Percentiles rank a stretch among this genome's conserved stretches.
These are phyloP conservation scores for Tetracladium maxilliforme DNA, from an alignment of 2,329 filamentous ascomycete genomes.

Conservation along the genomic window DNA sequence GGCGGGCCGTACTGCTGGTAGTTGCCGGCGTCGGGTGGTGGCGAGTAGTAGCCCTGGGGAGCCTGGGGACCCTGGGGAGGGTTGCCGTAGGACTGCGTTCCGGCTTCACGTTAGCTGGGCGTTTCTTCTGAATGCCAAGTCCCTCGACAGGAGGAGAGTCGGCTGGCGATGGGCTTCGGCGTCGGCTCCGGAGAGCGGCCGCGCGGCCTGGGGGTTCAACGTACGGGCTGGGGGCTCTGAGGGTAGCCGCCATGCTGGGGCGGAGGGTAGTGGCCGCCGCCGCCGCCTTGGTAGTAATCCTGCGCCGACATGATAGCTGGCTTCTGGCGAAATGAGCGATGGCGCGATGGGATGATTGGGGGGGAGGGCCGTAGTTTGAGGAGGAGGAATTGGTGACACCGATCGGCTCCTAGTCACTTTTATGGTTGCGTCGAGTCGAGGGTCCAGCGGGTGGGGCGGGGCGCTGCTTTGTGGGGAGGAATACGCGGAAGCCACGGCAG, in stretches of 20 bases:
- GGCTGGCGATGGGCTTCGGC: constrained; percentile 12
- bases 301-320: constrained; percentile 8
- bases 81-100: constrained; percentile 6
- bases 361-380: too few relatives aligned
- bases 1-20: constrained; percentile 5
- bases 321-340: too few relatives aligned
- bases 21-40: too few relatives aligned
- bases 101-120: constrained; percentile 6
- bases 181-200: constrained; percentile 2
- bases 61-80: constrained; percentile 2
- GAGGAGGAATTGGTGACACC: too few relatives aligned
- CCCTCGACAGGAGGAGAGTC: constrained; percentile 18
- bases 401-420: too few relatives aligned
- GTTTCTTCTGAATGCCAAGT: constrained; percentile 6
- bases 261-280: constrained; percentile 14
- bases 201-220: constrained; percentile 8
- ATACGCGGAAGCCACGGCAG: too few relatives aligned
- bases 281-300: constrained; percentile 21
- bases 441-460: too few relatives aligned
- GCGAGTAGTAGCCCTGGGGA: constrained; percentile 6
- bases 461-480: too few relatives aligned
- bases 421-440: too few relatives aligned
- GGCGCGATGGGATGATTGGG: too few relatives aligned
- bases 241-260: constrained; percentile 18
- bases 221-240: constrained; percentile 27